Evolutionary conservation across 2,329 filamentous ascomycete species (phyloP), one percentile per base, ranked within the genome.

Genomic region (Cladosporium sp.): DNA sequence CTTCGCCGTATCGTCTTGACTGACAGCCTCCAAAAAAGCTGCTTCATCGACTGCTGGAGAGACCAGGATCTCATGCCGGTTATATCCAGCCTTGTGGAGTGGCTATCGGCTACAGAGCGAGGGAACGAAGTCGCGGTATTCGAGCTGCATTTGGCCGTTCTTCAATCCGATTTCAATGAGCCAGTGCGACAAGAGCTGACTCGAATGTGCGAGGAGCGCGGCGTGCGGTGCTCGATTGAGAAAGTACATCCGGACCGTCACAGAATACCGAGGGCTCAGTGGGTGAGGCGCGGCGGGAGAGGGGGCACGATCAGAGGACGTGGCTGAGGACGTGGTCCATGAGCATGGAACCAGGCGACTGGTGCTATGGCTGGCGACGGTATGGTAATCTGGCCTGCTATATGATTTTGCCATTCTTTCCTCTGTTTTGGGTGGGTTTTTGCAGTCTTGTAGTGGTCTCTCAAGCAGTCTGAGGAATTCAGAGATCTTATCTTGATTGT

Each of bases 171-270:
- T 2, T 41, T 45, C 19, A 33, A 44, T 14, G 9, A 19, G 19
- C 43, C 34, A 42, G 35, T 45, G 35, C 49, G 37, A 13, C 49
- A 46, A 16, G 14, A 52, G 18, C 22, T 52, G 42, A 42, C 11
- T 13, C 34, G 11, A 10, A 40, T 46, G 10, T 52, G 49, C 22
- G 31, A 41, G 34, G 35, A 42, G 14, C 35, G 28, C 22, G 34
- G 37, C 16, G 37, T 52, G 11, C 42, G 37, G 19, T 46, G 34
- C 31, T 40, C 34, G 16, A 40, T 52, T 16, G 43, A 45, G 16
- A 52, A 52, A 34, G 4, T 32, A 16, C 32, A 32, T 32, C n/a
- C 19, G 34, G 49, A 45, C 16, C 37, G 28, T 8, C 16, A 11
- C 7, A 43, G 18, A 40, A 9, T 6, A 14, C 22, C 46, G n/a